Conservation (phyloP, 306 rosid species). For the Acmispon strigosus region DNA sequence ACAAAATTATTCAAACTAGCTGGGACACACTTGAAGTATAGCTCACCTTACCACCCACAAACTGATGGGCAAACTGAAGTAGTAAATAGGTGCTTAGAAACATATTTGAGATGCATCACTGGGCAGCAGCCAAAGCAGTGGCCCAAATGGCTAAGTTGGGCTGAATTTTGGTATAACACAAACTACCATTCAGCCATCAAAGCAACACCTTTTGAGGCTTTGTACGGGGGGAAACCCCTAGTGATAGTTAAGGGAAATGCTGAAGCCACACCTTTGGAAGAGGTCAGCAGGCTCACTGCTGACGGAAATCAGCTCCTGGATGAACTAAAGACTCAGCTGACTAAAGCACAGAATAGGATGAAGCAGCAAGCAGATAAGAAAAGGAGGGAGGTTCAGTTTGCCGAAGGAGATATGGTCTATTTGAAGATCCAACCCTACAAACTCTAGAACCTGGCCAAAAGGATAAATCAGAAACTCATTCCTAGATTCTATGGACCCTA, state of each 20-base stretch:
- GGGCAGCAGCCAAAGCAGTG: neutral
- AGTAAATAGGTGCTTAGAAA: neutral
- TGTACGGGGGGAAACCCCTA: neutral
- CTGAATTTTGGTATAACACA: neutral
- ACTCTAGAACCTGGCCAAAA: neutral
- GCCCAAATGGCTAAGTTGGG: neutral
- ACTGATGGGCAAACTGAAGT: neutral
- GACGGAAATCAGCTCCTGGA: too few species aligned
- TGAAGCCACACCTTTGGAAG: too few species aligned
- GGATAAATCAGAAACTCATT: neutral
- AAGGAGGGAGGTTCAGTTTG: too few species aligned
- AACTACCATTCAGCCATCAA: neutral
- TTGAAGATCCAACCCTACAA: neutral
- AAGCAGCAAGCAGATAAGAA: too few species aligned
- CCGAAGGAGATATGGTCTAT: too few species aligned
- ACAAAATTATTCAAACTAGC: too few species aligned
- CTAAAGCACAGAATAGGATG: too few species aligned
- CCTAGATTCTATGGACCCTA: neutral
- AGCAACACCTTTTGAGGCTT: neutral
- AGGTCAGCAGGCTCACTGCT: too few species aligned
- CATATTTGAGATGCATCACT: neutral
- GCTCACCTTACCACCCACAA: too few species aligned
- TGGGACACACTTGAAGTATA: too few species aligned
- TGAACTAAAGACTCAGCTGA: too few species aligned
- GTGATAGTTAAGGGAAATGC: neutral